These are phyloP conservation scores for Crithidia bombi DNA, from an alignment of 208 protist genomes.

Conservation along the genomic window DNA sequence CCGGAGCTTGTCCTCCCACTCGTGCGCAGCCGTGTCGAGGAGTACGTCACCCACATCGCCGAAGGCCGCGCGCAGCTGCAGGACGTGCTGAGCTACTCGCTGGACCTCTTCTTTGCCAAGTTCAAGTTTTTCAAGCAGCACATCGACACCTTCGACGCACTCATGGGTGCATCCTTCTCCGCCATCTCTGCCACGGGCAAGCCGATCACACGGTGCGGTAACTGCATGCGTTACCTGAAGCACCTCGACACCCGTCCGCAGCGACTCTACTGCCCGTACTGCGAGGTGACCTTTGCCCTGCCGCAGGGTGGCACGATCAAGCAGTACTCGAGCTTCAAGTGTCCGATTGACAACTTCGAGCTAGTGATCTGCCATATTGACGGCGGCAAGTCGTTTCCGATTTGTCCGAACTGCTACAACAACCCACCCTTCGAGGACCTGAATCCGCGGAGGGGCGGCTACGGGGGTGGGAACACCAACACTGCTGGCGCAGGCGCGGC, in stretches of 20 bases:
- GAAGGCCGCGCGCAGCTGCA: conserved; percentile 83
- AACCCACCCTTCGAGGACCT: conserved; percentile 92
- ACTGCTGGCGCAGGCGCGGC: not conserved
- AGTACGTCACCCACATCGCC: conserved; percentile 93
- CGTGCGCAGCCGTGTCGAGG: conserved; percentile 93
- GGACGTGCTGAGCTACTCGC: conserved; percentile 81
- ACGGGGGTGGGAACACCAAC: not conserved
- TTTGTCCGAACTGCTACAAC: conserved; percentile 96
- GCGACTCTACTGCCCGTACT: conserved; percentile 94
- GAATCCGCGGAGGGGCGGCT: conserved; percentile 3
- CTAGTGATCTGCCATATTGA: conserved; percentile 91
- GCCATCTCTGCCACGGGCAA: conserved; percentile 78
- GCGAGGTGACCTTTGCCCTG: conserved; percentile 92
- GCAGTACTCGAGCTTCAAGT: conserved; percentile 83
- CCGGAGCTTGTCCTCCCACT: conserved; percentile 92
- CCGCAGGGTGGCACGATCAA: conserved; percentile 90
- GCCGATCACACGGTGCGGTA: conserved; percentile 90
- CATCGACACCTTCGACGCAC: conserved; percentile 92
- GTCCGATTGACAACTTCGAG: conserved; percentile 94
- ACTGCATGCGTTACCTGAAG: conserved; percentile 93
- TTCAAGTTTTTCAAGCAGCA: conserved; percentile 92
- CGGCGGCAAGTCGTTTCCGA: conserved; percentile 86
- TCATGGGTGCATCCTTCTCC: conserved; percentile 95
- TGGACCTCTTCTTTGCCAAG: conserved; percentile 89
- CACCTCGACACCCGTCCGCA: conserved; percentile 84